These are phyloP conservation scores for Suillus subluteus DNA, from an alignment of 768 basidiomycete genomes.

Conservation along the genomic window DNA sequence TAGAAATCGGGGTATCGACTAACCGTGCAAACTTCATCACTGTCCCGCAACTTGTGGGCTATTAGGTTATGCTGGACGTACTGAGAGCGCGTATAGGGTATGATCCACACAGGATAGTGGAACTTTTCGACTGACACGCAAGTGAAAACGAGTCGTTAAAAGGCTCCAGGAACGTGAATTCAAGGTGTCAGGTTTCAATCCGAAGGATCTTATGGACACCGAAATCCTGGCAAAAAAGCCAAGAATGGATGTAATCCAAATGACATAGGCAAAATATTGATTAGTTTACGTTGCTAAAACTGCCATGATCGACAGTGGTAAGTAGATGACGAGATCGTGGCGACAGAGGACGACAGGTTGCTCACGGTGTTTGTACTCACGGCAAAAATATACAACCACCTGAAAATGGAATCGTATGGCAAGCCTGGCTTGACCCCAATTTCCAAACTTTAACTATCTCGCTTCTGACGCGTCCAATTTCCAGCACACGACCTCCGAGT, in stretches of 20 bases:
- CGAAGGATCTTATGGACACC: slow-evolving; percentile 1
- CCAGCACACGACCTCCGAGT: slow-evolving; percentile 24
- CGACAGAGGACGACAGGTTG: not conserved
- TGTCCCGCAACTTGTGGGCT: not conserved
- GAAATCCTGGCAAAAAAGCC: slow-evolving; percentile 3
- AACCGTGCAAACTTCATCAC: slow-evolving; percentile 66
- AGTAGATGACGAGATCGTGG: not conserved
- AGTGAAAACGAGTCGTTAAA: not conserved
- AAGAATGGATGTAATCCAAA: not conserved
- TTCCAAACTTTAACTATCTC: not conserved
- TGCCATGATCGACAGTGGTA: not conserved
- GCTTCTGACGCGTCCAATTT: not conserved
- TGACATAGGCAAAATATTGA: not conserved
- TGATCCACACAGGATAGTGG: not conserved
- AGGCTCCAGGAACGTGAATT: not conserved
- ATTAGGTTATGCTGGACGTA: not conserved
- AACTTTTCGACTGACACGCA: not conserved
- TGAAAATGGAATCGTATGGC: not conserved
- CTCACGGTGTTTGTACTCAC: not conserved
- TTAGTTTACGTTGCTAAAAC: not conserved
- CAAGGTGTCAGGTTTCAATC: not conserved
- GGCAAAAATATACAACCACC: not conserved
- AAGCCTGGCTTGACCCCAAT: not conserved
- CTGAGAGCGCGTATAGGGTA: not conserved
- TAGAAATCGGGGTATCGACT: slow-evolving; percentile 17